A percentile compares a stretch with the other conserved stretches of the same genome.
These are phyloP conservation scores for Fraxinus cuspidata DNA, from an alignment of 257 asterid genomes.

Conservation along the genomic window DNA sequence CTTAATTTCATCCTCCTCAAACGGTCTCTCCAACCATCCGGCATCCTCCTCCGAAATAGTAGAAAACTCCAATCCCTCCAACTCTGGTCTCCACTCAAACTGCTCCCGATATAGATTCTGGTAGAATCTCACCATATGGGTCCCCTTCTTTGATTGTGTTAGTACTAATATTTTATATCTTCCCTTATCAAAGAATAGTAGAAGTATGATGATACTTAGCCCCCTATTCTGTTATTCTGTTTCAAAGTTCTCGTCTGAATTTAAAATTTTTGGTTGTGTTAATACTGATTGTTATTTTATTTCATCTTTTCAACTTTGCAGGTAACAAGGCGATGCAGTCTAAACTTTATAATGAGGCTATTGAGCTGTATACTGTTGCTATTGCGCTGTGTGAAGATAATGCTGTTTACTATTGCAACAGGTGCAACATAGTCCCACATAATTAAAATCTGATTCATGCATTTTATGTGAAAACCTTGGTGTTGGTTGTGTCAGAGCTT, in stretches of 20 bases:
- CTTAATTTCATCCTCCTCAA: no score
- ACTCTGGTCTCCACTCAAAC: no score
- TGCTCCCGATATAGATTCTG: no score
- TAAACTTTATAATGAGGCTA: slow-evolving; percentile 56
- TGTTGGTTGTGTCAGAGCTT: background rate
- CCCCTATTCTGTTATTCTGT: background rate
- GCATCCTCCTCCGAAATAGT: no score
- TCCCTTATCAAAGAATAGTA: background rate
- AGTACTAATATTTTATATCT: background rate
- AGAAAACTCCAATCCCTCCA: no score
- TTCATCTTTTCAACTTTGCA: slow-evolving; percentile 12
- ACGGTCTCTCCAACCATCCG: no score
- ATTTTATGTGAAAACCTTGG: slow-evolving; percentile 4
- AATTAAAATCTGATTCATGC: background rate
- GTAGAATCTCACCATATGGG: no score
- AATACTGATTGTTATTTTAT: background rate
- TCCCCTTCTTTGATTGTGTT: background rate
- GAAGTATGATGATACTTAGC: background rate
- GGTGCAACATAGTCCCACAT: slow-evolving; percentile 40
- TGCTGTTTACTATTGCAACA: slow-evolving; percentile 86
- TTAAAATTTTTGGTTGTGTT: background rate
- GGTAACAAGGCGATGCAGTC: slow-evolving; percentile 88
- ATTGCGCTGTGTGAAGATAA: slow-evolving; percentile 66
- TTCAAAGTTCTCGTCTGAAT: background rate
- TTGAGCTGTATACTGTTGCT: slow-evolving; percentile 78